Percentiles rank a stretch among this genome's conserved stretches.
Conservation (phyloP, 345 rosid genomes). For the Heritiera fomes region DNA sequence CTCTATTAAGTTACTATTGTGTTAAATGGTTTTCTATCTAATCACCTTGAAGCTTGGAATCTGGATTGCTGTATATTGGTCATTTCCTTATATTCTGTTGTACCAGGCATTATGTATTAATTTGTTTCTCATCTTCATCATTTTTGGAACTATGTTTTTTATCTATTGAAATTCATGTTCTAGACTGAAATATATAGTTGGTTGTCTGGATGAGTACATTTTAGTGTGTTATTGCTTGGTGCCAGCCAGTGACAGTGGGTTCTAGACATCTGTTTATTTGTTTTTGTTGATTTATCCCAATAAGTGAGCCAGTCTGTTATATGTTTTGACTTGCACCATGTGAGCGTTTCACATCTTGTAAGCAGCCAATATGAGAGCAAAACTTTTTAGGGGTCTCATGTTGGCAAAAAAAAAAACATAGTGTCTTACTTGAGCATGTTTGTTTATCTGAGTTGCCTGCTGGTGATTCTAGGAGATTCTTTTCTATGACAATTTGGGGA, state of each 20-base stretch:
- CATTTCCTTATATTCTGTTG: not conserved
- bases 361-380: not conserved
- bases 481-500: not conserved
- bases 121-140: not conserved
- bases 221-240: not conserved
- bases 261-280: not conserved
- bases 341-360: not conserved
- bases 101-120: not conserved
- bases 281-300: not conserved
- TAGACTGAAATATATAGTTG: not conserved
- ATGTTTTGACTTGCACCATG: not conserved
- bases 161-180: not conserved
- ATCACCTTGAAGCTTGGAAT: not conserved
- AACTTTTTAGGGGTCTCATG: conserved; percentile 1
- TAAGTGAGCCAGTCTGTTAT: not conserved
- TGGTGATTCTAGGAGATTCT: not conserved
- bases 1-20: not conserved
- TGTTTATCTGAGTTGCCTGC: not conserved
- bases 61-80: not conserved
- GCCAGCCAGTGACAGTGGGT: conserved; percentile 1
- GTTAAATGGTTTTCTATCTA: not conserved
- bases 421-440: not conserved
- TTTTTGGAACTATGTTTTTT: not conserved
- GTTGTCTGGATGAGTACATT: not conserved
- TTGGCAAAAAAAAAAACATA: not conserved